These are phyloP conservation scores for Leccinum uliginosum DNA, from an alignment of 768 basidiomycete species.

Conservation along the genomic window DNA sequence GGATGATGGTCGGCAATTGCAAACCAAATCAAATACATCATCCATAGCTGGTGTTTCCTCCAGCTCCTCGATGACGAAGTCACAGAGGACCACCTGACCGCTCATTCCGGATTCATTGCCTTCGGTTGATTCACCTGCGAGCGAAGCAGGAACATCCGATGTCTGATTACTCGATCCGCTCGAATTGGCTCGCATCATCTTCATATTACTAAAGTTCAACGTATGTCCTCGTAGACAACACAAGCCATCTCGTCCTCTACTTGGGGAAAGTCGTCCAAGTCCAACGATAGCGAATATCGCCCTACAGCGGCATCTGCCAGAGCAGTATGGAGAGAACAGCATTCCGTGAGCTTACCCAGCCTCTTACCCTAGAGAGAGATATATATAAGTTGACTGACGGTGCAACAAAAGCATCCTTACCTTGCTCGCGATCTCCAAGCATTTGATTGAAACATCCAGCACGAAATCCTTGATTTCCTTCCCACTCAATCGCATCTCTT, in stretches of 20 bases:
- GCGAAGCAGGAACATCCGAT: background rate
- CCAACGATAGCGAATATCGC: conserved; percentile 42
- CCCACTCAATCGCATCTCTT: conserved; percentile 39
- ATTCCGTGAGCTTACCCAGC: conserved; percentile 52
- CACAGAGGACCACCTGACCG: conserved; percentile 13
- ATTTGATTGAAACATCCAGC: conserved; percentile 53
- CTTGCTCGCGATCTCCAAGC: conserved; percentile 59
- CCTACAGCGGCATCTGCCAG: conserved; percentile 44
- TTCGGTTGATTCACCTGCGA: conserved; percentile 10
- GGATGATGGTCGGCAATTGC: no score
- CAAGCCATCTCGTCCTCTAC: conserved; percentile 47
- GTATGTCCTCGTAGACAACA: conserved; percentile 43
- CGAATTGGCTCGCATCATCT: conserved; percentile 23
- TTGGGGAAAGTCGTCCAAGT: conserved; percentile 51
- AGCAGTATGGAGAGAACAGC: conserved; percentile 39
- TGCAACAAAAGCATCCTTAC: conserved; percentile 11
- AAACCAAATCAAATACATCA: conserved; percentile 26
- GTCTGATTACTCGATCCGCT: conserved; percentile 12
- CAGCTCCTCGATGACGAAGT: conserved; percentile 14
- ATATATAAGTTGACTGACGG: conserved; percentile 11
- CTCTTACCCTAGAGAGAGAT: conserved; percentile 54
- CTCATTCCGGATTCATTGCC: conserved; percentile 7
- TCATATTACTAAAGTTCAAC: conserved; percentile 43
- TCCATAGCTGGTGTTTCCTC: conserved; percentile 7
- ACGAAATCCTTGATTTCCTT: conserved; percentile 45